Conservation (phyloP, 768 basidiomycete species). For the Boletellus ananas region DNA sequence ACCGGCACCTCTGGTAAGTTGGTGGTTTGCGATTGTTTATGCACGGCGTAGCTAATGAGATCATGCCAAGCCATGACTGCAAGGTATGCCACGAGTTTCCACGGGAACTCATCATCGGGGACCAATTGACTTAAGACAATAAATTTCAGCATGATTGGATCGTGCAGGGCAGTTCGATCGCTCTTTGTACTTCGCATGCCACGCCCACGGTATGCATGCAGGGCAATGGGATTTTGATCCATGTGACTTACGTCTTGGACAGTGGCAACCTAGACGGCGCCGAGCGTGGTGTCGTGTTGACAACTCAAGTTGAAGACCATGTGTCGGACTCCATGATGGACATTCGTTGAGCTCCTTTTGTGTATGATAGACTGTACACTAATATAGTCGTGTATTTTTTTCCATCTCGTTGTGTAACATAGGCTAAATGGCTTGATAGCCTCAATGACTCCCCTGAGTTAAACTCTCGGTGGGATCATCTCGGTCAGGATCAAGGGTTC, state of each 20-base stretch:
- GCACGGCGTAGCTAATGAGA: not conserved
- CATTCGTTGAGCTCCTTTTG: too few relatives aligned
- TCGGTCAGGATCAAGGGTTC: too few relatives aligned
- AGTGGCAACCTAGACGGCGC: not conserved
- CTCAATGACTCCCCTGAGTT: too few relatives aligned
- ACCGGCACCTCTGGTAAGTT: conserved; percentile 7
- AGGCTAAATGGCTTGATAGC: too few relatives aligned
- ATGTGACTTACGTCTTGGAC: not conserved
- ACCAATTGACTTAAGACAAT: not conserved
- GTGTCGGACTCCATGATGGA: too few relatives aligned
- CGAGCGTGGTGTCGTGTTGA: not conserved
- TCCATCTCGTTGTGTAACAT: too few relatives aligned
- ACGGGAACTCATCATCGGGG: not conserved
- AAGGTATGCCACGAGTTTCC: conserved; percentile 3
- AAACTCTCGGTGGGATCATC: too few relatives aligned
- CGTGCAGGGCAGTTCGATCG: conserved; percentile 13
- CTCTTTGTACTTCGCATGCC: conserved; percentile 2
- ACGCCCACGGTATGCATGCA: not conserved
- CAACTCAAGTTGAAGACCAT: conserved; percentile 1
- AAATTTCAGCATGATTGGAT: conserved; percentile 12
- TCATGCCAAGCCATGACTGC: conserved; percentile 6
- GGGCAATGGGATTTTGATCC: not conserved
- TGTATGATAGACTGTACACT: too few relatives aligned
- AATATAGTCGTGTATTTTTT: too few relatives aligned
- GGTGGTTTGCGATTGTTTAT: not conserved